Evolutionary conservation across 78 protist species (phyloP).

Genomic region (Polysphondylium violaceum): DNA sequence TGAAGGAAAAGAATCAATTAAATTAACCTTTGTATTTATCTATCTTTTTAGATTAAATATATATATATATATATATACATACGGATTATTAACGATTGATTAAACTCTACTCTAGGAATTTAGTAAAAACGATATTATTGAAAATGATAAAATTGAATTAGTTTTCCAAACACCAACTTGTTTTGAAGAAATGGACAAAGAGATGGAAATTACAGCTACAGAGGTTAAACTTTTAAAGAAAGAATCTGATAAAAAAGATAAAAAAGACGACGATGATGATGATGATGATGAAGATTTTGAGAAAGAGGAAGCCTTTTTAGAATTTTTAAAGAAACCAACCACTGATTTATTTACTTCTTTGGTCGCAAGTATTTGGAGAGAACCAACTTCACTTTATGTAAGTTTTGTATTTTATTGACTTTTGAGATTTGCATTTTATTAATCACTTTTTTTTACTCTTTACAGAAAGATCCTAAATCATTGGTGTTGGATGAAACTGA

Average conservation of each 20-base stretch:
- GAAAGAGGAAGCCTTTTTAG: not conserved
- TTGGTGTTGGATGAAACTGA: too few species aligned
- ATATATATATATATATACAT: too few species aligned
- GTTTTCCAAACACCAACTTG: not conserved
- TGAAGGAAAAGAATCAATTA: conserved; percentile 9
- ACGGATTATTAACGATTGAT: too few species aligned
- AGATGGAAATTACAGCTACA: not conserved
- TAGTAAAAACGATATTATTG: conserved; percentile 6
- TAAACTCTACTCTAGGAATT: not conserved
- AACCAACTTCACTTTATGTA: conserved; percentile 7
- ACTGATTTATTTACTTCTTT: not conserved
- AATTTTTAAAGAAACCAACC: conserved; percentile 2
- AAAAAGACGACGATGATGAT: not conserved
- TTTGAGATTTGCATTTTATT: too few species aligned
- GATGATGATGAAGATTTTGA: not conserved
- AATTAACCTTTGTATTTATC: too few species aligned
- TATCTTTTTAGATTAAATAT: too few species aligned
- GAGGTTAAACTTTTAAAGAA: not conserved
- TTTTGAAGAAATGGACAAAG: not conserved
- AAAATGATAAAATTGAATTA: not conserved
- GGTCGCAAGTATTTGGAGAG: conserved; percentile 1
- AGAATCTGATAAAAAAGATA: not conserved
- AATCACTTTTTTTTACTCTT: too few species aligned
- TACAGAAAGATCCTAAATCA: too few species aligned
- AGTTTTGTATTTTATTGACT: too few species aligned